These are phyloP conservation scores for Xylariaceae sp. DNA, from an alignment of 2,329 filamentous ascomycete species.

Conservation along the genomic window DNA sequence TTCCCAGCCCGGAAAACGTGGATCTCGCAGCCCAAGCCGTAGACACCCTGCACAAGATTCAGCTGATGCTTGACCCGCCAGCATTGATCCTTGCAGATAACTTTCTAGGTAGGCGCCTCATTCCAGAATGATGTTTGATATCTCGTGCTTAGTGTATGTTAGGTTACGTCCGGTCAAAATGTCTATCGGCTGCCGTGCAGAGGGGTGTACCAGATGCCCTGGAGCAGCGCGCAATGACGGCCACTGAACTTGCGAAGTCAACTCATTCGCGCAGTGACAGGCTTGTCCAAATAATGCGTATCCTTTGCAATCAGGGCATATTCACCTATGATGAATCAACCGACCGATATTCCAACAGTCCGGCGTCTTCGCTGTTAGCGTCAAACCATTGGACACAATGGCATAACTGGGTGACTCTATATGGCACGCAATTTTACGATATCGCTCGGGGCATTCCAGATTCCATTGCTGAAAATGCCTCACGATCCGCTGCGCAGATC, in stretches of 20 bases:
- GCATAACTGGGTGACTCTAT: slow-evolving; percentile 52
- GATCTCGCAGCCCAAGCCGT: slow-evolving; percentile 1
- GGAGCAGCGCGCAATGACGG: slow-evolving; percentile 25
- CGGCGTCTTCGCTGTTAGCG: slow-evolving; percentile 42
- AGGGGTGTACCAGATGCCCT: slow-evolving; percentile 43
- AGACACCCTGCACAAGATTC: background rate
- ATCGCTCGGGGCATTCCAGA: slow-evolving; percentile 49
- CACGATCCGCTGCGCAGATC: slow-evolving; percentile 47
- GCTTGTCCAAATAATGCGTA: slow-evolving; percentile 43
- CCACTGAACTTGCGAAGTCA: slow-evolving; percentile 30
- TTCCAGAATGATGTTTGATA: background rate
- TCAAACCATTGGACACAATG: slow-evolving; percentile 53
- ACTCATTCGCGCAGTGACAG: slow-evolving; percentile 35
- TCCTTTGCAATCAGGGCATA: slow-evolving; percentile 45
- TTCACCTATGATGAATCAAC: slow-evolving; percentile 42
- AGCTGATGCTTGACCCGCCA: slow-evolving; percentile 25
- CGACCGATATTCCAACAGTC: slow-evolving; percentile 45
- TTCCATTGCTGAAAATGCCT: slow-evolving; percentile 32
- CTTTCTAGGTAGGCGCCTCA: slow-evolving; percentile 28
- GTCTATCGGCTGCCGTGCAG: slow-evolving; percentile 41
- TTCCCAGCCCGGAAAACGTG: background rate
- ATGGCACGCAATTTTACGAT: slow-evolving; percentile 53
- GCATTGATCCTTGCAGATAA: slow-evolving; percentile 31
- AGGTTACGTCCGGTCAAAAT: slow-evolving; percentile 42
- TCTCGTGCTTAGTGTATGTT: background rate